These are phyloP conservation scores for Friedmanniomyces simplex DNA, from an alignment of 495 filamentous ascomycete species.

Conservation along the genomic window DNA sequence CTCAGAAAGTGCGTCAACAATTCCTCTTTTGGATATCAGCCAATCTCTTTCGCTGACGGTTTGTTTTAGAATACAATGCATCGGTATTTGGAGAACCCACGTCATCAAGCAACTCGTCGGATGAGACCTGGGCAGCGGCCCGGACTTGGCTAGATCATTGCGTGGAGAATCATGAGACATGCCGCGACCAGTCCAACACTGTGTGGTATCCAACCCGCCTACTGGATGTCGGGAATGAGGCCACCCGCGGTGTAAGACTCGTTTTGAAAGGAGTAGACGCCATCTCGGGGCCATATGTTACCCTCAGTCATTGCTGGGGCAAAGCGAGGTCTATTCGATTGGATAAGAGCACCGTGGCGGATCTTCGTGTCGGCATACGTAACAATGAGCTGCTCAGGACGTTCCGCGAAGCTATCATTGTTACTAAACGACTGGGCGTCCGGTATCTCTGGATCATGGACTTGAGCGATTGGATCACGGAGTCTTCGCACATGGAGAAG, in stretches of 20 bases:
- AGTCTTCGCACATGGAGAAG: conserved; percentile 6
- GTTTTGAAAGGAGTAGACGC: neutral
- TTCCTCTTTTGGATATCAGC: too few species aligned
- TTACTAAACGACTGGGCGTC: conserved; percentile 4
- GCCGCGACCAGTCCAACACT: neutral
- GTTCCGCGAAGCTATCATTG: conserved; percentile 10
- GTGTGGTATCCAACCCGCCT: neutral
- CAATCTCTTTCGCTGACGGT: too few species aligned
- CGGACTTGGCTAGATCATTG: neutral
- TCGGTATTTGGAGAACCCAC: neutral
- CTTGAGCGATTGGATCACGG: neutral
- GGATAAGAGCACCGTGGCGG: neutral
- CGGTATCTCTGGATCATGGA: conserved; percentile 16
- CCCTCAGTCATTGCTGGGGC: neutral
- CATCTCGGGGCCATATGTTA: neutral
- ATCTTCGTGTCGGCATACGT: neutral
- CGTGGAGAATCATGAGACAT: neutral
- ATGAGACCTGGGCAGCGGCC: neutral
- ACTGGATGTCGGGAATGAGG: neutral
- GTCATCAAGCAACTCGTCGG: neutral
- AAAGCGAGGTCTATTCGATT: too few species aligned
- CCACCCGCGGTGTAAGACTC: neutral
- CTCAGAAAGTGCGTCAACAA: too few species aligned
- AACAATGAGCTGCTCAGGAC: conserved; percentile 6
- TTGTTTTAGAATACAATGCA: neutral